Evolutionary conservation across 768 basidiomycete species (phyloP).

Genomic region (Collybia mongolica): DNA sequence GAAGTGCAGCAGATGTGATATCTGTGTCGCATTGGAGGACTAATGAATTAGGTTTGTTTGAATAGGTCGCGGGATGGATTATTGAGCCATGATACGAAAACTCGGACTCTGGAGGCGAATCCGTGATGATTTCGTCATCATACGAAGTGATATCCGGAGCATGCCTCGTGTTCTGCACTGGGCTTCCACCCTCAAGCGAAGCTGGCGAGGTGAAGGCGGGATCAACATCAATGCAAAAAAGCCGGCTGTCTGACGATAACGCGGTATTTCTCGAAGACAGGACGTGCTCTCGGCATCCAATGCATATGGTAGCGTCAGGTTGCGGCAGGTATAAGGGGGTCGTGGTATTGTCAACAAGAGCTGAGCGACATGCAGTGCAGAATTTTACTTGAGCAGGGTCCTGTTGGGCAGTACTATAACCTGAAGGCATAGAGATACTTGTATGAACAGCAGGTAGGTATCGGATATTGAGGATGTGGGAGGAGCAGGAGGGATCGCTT

Average conservation of each 20-base stretch:
- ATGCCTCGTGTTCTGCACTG: slow-evolving; percentile 30
- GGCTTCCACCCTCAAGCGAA: slow-evolving; percentile 21
- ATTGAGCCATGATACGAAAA: slow-evolving; percentile 15
- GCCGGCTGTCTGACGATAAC: slow-evolving; percentile 10
- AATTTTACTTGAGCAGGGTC: slow-evolving; percentile 37
- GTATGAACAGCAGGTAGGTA: not conserved
- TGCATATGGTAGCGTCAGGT: slow-evolving; percentile 42
- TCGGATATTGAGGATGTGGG: slow-evolving; percentile 4
- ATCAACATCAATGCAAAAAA: slow-evolving; percentile 24
- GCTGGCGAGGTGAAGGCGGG: slow-evolving; percentile 20
- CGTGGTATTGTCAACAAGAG: slow-evolving; percentile 31
- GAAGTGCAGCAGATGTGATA: slow-evolving; percentile 11
- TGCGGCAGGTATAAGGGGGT: slow-evolving; percentile 21
- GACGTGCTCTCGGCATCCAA: slow-evolving; percentile 42
- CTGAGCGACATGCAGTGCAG: slow-evolving; percentile 43
- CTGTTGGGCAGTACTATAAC: slow-evolving; percentile 34
- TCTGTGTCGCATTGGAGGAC: slow-evolving; percentile 21
- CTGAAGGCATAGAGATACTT: slow-evolving; percentile 45
- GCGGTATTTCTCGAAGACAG: slow-evolving; percentile 21
- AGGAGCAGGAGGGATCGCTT: slow-evolving; percentile 7
- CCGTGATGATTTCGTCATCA: slow-evolving; percentile 36
- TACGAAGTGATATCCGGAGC: slow-evolving; percentile 16
- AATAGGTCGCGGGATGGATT: slow-evolving; percentile 15
- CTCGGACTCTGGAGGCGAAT: slow-evolving; percentile 10
- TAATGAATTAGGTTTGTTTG: slow-evolving; percentile 21